Base-by-base conservation (phyloP, 768 basidiomycete genomes). In the Mycena crocata region DNA sequence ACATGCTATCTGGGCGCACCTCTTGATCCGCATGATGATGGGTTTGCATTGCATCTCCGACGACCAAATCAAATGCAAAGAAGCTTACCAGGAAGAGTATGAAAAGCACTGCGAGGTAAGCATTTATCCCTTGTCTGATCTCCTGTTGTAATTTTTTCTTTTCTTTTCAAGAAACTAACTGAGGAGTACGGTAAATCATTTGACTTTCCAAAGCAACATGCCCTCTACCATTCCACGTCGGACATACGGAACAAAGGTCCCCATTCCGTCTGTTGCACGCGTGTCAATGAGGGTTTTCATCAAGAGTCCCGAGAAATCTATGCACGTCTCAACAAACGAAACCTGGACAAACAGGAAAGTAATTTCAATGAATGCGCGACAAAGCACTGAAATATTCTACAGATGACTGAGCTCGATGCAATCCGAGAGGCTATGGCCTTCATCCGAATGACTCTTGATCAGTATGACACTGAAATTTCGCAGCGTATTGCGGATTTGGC, bases 381-480 rank as follows among this genome's bases (percentile, higher is more conserved):
- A 17, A 57, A 9, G 5, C n/a, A 44, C 30, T 31, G n/a, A 21
- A 31, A 24, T 13, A n/a, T 32, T 21, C 19, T 44, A 19, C 31
- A 58, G 57, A 48, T 60, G 32, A 24, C 66, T 12, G 31, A 34
- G 5, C 7, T 67, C 19, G 66, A 67, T 24, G 54, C 58, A 28
- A 63, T 24, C 45, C 44, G 56, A 42, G 67, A 68, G 49, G 67
- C 56, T 2, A 67, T 70, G 45, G 67, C 69, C 26, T 24, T 23
- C 14, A 72, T 72, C 15, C 69, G 60, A 21, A 64, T 71, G 46
- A 48, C 60, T 14, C 49, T 72, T 34, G 39, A 71, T 26, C 49
- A 42, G 32, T 44, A 62, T 39, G 67, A 71, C 31, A 48, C n/a
- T 1, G 67, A 59, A 19, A 30, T 48, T 32, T 26, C 28, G 42